phyloP scores from a whole-genome alignment of 352 stramenopile species.

The Pythium brassicae region DNA sequence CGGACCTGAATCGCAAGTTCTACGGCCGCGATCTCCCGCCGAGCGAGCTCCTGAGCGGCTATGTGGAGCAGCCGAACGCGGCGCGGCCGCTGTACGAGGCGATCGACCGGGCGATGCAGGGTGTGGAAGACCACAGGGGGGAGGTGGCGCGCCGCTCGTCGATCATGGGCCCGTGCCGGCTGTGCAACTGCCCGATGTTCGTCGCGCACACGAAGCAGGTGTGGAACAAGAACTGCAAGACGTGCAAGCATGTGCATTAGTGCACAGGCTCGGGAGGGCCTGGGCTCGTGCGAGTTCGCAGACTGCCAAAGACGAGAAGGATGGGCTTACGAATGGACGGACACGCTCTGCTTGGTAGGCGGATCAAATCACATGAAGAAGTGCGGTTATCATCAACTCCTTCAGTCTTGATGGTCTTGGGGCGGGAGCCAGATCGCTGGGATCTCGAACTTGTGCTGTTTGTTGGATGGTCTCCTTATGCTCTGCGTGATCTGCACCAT shows the following conservation, averaged over 20 bases:
- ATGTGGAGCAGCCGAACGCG: constrained; percentile 47
- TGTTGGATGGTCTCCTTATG: constrained; percentile 66
- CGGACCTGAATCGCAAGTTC: constrained; percentile 94
- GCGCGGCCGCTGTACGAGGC: constrained; percentile 76
- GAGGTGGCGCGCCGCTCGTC: constrained; percentile 10
- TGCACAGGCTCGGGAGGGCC: constrained; percentile 2
- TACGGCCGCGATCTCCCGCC: constrained; percentile 87
- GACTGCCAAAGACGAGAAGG: too few relatives aligned
- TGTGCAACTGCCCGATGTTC: constrained; percentile 52
- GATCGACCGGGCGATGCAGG: constrained; percentile 68
- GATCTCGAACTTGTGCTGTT: constrained; percentile 60
- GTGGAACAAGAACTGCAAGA: constrained; percentile 80
- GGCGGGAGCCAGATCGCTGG: constrained; percentile 48
- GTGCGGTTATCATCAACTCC: too few relatives aligned
- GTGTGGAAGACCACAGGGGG: constrained; percentile 40
- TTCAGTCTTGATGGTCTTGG: too few relatives aligned
- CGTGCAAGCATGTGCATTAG: constrained; percentile 44
- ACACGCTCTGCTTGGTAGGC: too few relatives aligned
- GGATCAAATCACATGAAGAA: too few relatives aligned
- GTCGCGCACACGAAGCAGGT: constrained; percentile 31
- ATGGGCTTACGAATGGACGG: too few relatives aligned
- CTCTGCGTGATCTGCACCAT: constrained; percentile 67
- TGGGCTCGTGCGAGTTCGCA: too few relatives aligned
- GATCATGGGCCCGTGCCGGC: constrained; percentile 28
- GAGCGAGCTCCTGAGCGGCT: constrained; percentile 65